phyloP scores from a whole-genome alignment of 192 early-diverging fungal species.

The Coemansia sp. region DNA sequence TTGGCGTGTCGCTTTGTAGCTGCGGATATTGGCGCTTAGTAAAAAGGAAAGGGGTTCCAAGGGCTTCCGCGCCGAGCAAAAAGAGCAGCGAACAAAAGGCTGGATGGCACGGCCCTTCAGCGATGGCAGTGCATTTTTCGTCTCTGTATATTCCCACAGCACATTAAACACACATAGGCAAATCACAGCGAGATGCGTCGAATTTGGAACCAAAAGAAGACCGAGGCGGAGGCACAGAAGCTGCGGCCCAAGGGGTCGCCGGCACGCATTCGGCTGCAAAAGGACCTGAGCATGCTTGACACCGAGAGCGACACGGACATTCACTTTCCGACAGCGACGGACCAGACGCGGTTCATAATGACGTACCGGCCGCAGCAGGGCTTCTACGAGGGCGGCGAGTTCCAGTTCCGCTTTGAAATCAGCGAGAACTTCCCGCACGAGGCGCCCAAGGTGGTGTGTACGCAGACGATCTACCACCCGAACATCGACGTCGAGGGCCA shows the following conservation, averaged over 20 bases:
- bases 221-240: conserved; percentile 66
- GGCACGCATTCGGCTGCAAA: conserved; percentile 88
- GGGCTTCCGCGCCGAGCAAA: too few species aligned
- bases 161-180: too few species aligned
- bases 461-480: conserved; percentile 93
- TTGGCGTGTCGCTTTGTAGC: too few species aligned
- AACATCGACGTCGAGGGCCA: conserved; percentile 97
- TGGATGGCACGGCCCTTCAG: too few species aligned
- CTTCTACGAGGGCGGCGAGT: conserved; percentile 81
- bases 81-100: too few species aligned
- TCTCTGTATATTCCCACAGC: background rate
- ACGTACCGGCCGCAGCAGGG: conserved; percentile 82
- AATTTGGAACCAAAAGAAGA: conserved; percentile 86
- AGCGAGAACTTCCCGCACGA: conserved; percentile 92
- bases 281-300: conserved; percentile 81
- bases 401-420: conserved; percentile 78
- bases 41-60: too few species aligned
- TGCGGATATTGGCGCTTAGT: too few species aligned
- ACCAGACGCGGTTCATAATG: conserved; percentile 80
- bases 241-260: conserved; percentile 79
- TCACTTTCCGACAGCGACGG: conserved; percentile 69
- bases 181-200: conserved; percentile 81
- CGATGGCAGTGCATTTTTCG: too few species aligned
- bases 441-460: conserved; percentile 87
- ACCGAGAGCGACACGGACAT: conserved; percentile 73